Evolutionary conservation across 2,329 filamentous ascomycete genomes (phyloP).

Genomic region (Ilyonectria sp.): DNA sequence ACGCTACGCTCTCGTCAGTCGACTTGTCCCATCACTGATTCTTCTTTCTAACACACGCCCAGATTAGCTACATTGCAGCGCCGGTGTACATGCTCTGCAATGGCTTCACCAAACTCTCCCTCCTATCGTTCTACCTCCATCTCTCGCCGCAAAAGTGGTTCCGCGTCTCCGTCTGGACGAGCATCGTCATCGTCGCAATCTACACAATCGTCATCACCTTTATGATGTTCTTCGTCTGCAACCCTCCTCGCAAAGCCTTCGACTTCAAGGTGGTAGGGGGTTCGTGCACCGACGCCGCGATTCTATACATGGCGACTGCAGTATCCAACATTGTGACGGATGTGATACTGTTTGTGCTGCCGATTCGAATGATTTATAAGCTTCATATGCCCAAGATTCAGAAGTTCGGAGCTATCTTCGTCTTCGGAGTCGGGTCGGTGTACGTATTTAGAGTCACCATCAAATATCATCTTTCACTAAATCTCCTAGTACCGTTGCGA

Average conservation of each 20-base stretch:
- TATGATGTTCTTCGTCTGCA: constrained; percentile 45
- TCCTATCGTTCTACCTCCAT: constrained; percentile 55
- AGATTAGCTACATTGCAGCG: constrained; percentile 43
- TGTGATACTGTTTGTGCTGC: constrained; percentile 61
- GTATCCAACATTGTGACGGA: constrained; percentile 64
- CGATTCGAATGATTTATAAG: constrained; percentile 60
- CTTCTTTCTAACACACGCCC: constrained; percentile 10
- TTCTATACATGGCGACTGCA: constrained; percentile 64
- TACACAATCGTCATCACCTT: constrained; percentile 49
- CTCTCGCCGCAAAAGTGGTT: constrained; percentile 54
- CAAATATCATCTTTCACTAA: constrained; percentile 29
- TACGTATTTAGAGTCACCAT: constrained; percentile 36
- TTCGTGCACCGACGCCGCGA: constrained; percentile 59
- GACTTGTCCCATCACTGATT: background rate
- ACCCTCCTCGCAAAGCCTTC: constrained; percentile 43
- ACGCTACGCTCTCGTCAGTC: constrained; percentile 40
- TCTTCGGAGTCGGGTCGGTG: constrained; percentile 60
- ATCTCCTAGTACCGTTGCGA: constrained; percentile 49
- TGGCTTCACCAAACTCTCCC: constrained; percentile 55
- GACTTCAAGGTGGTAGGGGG: constrained; percentile 44
- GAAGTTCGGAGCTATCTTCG: constrained; percentile 59
- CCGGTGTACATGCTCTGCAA: constrained; percentile 54
- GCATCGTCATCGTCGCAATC: constrained; percentile 49
- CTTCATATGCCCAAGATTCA: constrained; percentile 61
- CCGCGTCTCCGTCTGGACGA: constrained; percentile 47